Evolutionary conservation across 495 filamentous ascomycete genomes (phyloP).

Genomic region (Neurospora sp.): DNA sequence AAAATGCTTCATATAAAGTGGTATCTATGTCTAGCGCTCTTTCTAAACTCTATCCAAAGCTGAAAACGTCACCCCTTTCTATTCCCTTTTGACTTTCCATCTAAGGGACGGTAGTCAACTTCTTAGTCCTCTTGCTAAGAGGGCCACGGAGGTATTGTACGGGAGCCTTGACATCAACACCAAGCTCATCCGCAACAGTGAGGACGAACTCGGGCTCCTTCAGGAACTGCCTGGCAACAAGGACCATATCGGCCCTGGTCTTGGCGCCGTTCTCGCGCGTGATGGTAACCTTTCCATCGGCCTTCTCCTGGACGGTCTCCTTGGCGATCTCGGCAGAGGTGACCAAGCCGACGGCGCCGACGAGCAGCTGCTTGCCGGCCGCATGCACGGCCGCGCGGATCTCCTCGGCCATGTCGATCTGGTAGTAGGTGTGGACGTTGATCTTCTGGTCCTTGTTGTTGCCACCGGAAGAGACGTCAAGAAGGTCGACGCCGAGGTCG

Average conservation of each 20-base stretch:
- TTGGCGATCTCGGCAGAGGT: constrained; percentile 51
- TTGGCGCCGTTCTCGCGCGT: constrained; percentile 33
- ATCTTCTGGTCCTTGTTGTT: constrained; percentile 53
- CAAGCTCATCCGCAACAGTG: constrained; percentile 47
- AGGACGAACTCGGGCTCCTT: constrained; percentile 60
- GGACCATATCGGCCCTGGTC: constrained; percentile 51
- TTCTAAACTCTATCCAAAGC: background rate
- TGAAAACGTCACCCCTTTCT: background rate
- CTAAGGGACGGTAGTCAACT: background rate
- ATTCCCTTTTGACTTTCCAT: background rate
- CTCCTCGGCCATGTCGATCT: constrained; percentile 50
- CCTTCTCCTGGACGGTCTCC: constrained; percentile 14
- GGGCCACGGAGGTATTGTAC: constrained; percentile 37
- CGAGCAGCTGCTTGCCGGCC: constrained; percentile 44
- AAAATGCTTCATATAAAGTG: background rate
- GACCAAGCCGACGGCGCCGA: constrained; percentile 69
- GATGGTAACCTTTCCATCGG: constrained; percentile 20
- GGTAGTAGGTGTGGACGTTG: constrained; percentile 44
- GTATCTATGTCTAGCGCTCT: background rate
- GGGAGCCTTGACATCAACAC: constrained; percentile 46
- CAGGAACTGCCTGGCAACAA: constrained; percentile 55
- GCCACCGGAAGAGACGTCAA: constrained; percentile 66
- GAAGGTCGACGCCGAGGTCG: constrained; percentile 57
- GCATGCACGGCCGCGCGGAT: constrained; percentile 47
- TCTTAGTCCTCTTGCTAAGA: constrained; percentile 14